Evolutionary conservation across 2,329 filamentous ascomycete genomes (phyloP), one percentile per base, ranked within the genome.

Genomic region (Cordyceps javanica): DNA sequence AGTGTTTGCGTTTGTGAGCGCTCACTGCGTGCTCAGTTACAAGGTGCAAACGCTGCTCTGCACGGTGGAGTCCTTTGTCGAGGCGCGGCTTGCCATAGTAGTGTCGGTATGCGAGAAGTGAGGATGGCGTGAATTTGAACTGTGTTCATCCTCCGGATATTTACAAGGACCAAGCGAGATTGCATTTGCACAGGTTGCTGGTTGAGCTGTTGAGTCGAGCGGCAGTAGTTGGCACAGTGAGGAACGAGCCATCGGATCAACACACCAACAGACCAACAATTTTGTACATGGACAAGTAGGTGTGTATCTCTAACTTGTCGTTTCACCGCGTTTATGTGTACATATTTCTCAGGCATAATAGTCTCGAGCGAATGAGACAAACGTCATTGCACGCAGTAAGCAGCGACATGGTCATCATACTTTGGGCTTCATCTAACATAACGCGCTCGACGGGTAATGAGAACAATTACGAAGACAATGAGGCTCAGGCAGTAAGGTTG

Each of bases 101-200:
- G 54, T 56, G 54, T 49, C 54, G 44, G 34, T 49, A 49, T 39
- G 54, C 44, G 34, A 32, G 13, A n/a, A 25, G 25, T 25, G 13
- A 42, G 32, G 10, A 21, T 2, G 11, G 5, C 16, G 30, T 46
- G 52, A 55, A 46, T 55, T 16, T 2, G 7, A 10, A 19, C 7
- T 41, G 16, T 4, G 16, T 38, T 38, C 8, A 16, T n/a, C 8
- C 19, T 38, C 14, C n/a, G n/a, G n/a, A n/a, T n/a, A n/a, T n/a
- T n/a, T n/a, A n/a, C n/a, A n/a, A n/a, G n/a, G n/a, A n/a, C n/a
- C n/a, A n/a, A n/a, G 39, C 28, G 13, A n/a, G 21, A 34, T 13
- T 3, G 13, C 1, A 28, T 19, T 26, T 44, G 50, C n/a, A n/a
- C n/a, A n/a, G 26, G 26, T 21, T 21, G 36, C 19, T 4, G 36